phyloP scores from a whole-genome alignment of 305 asterid species.

The Solanum hybrid region DNA sequence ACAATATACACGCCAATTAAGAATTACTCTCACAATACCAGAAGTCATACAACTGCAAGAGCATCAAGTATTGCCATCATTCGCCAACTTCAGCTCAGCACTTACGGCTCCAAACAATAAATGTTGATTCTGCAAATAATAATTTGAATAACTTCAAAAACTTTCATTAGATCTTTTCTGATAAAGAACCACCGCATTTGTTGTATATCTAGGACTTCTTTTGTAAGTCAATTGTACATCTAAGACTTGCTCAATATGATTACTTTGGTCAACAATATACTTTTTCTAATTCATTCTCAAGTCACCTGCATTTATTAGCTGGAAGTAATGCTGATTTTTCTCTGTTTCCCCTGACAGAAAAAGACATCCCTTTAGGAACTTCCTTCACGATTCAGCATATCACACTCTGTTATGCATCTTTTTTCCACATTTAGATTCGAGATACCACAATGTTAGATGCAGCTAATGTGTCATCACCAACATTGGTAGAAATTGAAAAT shows the following conservation, averaged over 20 bases:
- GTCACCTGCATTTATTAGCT: not conserved
- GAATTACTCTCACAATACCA: not conserved
- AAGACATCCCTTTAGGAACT: not conserved
- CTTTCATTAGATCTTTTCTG: not conserved
- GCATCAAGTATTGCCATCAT: not conserved
- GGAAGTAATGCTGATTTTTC: not conserved
- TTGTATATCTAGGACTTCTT: not conserved
- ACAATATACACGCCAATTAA: not conserved
- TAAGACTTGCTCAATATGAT: not conserved
- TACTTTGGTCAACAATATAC: not conserved
- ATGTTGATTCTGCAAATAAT: not conserved
- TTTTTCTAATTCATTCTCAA: not conserved
- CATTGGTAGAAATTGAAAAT: not conserved
- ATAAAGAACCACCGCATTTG: not conserved
- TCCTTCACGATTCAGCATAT: not conserved
- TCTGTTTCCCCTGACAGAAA: not conserved
- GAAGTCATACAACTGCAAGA: not conserved
- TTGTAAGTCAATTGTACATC: not conserved
- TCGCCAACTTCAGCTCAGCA: constrained; percentile 2
- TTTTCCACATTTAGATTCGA: not conserved
- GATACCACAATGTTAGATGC: not conserved
- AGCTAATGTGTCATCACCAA: not conserved
- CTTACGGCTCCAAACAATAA: not conserved
- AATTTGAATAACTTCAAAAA: not conserved
- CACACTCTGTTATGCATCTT: not conserved